Conservation (phyloP, 2,329 filamentous ascomycete species). For the Fusarium scirpi region DNA sequence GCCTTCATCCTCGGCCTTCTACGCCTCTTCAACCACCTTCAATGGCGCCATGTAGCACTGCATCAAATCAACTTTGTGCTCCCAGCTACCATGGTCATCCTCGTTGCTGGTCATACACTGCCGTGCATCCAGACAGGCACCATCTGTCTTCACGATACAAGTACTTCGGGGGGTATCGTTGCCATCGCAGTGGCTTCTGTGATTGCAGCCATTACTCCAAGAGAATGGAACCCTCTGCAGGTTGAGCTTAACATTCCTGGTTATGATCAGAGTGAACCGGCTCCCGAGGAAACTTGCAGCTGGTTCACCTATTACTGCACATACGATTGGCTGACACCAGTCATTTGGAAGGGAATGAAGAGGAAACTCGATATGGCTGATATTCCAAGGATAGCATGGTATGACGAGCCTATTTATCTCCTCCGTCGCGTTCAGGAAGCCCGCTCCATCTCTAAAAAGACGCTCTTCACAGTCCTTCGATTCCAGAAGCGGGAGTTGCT, state of each 20-base stretch:
- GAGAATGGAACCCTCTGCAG: slow-evolving; percentile 63
- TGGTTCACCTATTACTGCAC: slow-evolving; percentile 65
- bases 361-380: slow-evolving; percentile 60
- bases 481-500: slow-evolving; percentile 58
- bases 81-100: slow-evolving; percentile 52
- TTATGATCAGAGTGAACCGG: slow-evolving; percentile 56
- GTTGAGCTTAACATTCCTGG: slow-evolving; percentile 55
- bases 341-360: slow-evolving; percentile 61
- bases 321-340: slow-evolving; percentile 63
- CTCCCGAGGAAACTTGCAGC: slow-evolving; percentile 65
- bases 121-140: slow-evolving; percentile 57
- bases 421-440: slow-evolving; percentile 59
- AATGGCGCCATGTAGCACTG: slow-evolving; percentile 61
- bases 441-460: slow-evolving; percentile 57
- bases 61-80: slow-evolving; percentile 63
- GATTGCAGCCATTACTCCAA: slow-evolving; percentile 60
- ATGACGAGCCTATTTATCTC: slow-evolving; percentile 65
- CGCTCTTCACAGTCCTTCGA: slow-evolving; percentile 59
- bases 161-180: slow-evolving; percentile 52
- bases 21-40: slow-evolving; percentile 55
- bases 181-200: slow-evolving; percentile 54
- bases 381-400: slow-evolving; percentile 65
- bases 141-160: slow-evolving; percentile 47
- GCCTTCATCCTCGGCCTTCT: slow-evolving; percentile 59
- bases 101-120: slow-evolving; percentile 55